Conservation (phyloP, 345 rosid species). For the Gossypium longicalyx region DNA sequence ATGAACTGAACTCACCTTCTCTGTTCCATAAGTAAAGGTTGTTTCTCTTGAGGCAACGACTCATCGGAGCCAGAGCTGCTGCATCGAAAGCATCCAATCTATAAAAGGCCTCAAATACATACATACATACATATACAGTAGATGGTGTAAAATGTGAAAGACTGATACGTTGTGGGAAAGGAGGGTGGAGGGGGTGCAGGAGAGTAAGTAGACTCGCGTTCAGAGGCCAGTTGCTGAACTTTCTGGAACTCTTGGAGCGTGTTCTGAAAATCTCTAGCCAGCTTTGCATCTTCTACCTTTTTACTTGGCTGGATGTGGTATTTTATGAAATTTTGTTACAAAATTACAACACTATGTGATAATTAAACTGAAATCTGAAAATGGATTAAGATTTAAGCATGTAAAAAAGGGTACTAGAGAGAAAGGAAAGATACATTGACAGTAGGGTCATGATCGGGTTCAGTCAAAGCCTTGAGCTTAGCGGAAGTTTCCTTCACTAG, state of each 20-base stretch:
- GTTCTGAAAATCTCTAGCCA: constrained; percentile 59
- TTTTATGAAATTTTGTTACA: background rate
- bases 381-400: background rate
- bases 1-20: constrained; percentile 30
- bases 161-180: constrained; percentile 23
- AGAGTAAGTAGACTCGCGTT: constrained; percentile 55
- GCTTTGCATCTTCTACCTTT: constrained; percentile 66
- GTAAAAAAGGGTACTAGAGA: background rate
- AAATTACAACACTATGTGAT: too few species aligned
- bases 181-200: constrained; percentile 46
- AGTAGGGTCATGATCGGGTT: constrained; percentile 36
- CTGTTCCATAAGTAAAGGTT: constrained; percentile 45
- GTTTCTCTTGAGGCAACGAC: constrained; percentile 32
- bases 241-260: constrained; percentile 61
- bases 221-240: constrained; percentile 63
- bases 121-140: background rate
- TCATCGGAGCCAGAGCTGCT: constrained; percentile 44
- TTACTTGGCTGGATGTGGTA: constrained; percentile 35
- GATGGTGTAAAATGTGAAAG: background rate
- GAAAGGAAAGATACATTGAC: constrained; percentile 31
- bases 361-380: background rate
- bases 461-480: constrained; percentile 54
- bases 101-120: background rate
- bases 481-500: constrained; percentile 63
- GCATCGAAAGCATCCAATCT: constrained; percentile 9